Base-by-base conservation (phyloP, 2,329 filamentous ascomycete species). In the Ophiostoma angusticollis region DNA sequence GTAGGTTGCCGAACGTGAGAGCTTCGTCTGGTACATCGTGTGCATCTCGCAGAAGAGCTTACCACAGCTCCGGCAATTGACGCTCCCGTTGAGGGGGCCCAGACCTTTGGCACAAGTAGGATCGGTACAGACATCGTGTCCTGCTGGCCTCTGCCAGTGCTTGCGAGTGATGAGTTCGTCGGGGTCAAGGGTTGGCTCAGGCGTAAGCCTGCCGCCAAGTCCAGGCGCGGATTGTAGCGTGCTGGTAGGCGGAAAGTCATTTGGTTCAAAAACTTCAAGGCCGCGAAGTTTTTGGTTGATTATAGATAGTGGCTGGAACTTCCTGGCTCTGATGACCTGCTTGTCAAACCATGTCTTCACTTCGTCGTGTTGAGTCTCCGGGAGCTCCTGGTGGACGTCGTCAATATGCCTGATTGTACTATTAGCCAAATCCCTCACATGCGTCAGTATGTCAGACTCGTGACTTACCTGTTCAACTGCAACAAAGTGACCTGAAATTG, bases 11-110 rank as follows among this genome's bases (percentile, higher is more conserved):
- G 86, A 81, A 39, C 87, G 71, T 8, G 87, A 94, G 9, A 98
- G 68, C 65, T 93, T 95, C 83, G 96, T 96, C 63, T 98, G 89
- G 55, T 96, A 98, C 87, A 98, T 94, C 37, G 91, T 96, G 57
- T 98, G 91, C 50, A 89, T 84, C 54, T 96, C 91, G 59, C 91
- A 98, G 56, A 96, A 98, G 29, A 98, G 63, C 50, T 80, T 80
- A 6, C 91, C 91, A 53, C 91, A 98, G 46, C 87, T 85, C 46
- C 91, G 73, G 59, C 91, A 98, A 57, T 98, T 95, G 51, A 98
- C 78, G 52, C 72, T 86, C 14, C 86, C 85, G 51, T 82, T 87
- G 6, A 82, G 70, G 3, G 80, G 71, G 1, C 85, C 86, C 5
- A 98, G 63, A 19, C 78, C 72, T 57, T 82, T 84, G 22, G 78